A percentile compares a stretch with the other conserved stretches of the same genome.
phyloP scores from a whole-genome alignment of 1,284 basidiomycete species.

The Ustilago crameri region DNA sequence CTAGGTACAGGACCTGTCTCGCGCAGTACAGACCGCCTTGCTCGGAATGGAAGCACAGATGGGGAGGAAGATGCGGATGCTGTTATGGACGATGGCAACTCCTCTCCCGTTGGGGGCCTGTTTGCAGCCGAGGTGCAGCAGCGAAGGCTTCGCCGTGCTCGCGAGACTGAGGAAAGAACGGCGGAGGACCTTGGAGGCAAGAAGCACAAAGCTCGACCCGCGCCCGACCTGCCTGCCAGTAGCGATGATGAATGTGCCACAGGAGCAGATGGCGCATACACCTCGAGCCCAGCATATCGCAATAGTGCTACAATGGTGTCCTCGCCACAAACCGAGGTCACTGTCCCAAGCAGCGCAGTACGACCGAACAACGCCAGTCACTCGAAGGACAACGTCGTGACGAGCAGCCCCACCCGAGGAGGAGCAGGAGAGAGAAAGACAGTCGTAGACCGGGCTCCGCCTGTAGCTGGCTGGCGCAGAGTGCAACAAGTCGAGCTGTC shows the following conservation, averaged over 20 bases:
- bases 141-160: slow-evolving; percentile 16
- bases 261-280: not conserved
- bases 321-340: slow-evolving; percentile 33
- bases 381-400: not conserved
- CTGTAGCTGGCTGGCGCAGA: slow-evolving; percentile 10
- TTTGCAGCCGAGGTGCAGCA: slow-evolving; percentile 38
- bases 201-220: slow-evolving; percentile 18
- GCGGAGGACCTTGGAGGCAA: slow-evolving; percentile 1
- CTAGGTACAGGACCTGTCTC: slow-evolving; percentile 1
- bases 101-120: slow-evolving; percentile 19
- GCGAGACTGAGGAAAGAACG: slow-evolving; percentile 7
- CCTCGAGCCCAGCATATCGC: slow-evolving; percentile 20
- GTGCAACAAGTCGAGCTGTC: slow-evolving; percentile 30
- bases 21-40: not conserved
- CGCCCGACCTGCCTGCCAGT: slow-evolving; percentile 5
- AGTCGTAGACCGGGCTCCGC: not conserved
- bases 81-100: slow-evolving; percentile 13
- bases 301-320: not conserved
- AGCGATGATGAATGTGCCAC: slow-evolving; percentile 11
- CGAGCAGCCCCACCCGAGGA: slow-evolving; percentile 4
- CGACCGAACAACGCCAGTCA: slow-evolving; percentile 2
- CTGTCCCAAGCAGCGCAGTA: slow-evolving; percentile 22
- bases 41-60: not conserved
- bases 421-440: not conserved
- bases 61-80: slow-evolving; percentile 11